Base-by-base conservation (phyloP, 306 rosid species). In the Acacia melanoxylon region DNA sequence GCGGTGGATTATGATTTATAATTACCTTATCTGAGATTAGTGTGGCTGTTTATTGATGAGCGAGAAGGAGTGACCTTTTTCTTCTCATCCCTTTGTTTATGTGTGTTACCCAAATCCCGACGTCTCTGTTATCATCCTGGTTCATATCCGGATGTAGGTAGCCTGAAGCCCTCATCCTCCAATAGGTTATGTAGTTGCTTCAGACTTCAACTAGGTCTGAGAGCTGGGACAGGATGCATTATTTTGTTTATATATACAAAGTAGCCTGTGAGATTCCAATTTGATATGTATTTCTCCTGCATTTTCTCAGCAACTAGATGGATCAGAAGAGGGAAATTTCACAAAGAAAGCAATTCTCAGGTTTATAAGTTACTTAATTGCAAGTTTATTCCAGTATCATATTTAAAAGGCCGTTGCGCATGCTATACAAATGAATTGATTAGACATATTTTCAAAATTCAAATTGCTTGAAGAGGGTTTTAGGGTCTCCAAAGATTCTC, bases 261-360 rank as follows among this genome's bases (percentile, higher is more conserved):
- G 45, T 77, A 42, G 20, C 35, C 54, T 82, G 41, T 75, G 72
- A 48, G 46, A 46, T 77, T 74, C 67, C 37, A 58, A 78, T 85
- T 86, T 92, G 85, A 90, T 85, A 70, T 75, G 62, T 83, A 80
- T 56, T 87, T 85, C 82, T 84, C 89, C 81, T 86, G 84, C 86
- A 82, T 85, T 88, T 75, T 92, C 78, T 79, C 91, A 86, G 94
- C 89, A 78, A 76, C 75, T 79, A 85, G 87, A 72, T 82, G 88
- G 78, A 86, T 89, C 88, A 51, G 86, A 90, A 82, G 88, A 77
- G 86, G 77, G 81, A 73, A 73, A 78, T 42, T 82, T 73, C 85
- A 83, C 85, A 79, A 85, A 88, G 86, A 86, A 86, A 81, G 85
- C 85, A 79, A 51, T 84, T 78, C 83, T 81, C 87, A 85, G 83